phyloP scores from a whole-genome alignment of 176 grass and related monocot genomes.

The Cocos nucifera region DNA sequence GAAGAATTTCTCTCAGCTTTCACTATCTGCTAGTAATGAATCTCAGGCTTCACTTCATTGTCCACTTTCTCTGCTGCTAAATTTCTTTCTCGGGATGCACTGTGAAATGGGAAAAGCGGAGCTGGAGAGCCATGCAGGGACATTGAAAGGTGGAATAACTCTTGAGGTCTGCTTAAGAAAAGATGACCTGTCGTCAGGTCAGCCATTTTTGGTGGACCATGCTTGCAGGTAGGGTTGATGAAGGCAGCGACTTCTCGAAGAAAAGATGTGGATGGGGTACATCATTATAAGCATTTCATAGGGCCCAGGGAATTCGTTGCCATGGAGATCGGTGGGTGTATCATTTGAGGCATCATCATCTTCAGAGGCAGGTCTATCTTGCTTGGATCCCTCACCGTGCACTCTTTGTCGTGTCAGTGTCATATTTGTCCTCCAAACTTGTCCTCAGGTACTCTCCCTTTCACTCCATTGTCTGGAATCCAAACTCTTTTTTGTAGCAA shows the following conservation, averaged over 20 bases:
- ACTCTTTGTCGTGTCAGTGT: slow-evolving; percentile 8
- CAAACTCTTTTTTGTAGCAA: no score
- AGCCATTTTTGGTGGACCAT: slow-evolving; percentile 38
- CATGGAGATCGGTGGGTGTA: slow-evolving; percentile 7
- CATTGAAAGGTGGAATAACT: slow-evolving; percentile 15
- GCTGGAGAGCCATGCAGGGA: slow-evolving; percentile 12
- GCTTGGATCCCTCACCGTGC: slow-evolving; percentile 14
- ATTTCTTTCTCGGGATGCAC: slow-evolving; percentile 22
- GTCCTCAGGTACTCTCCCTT: no score
- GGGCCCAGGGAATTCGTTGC: slow-evolving; percentile 23
- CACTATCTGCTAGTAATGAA: no score
- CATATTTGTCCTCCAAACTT: background rate
- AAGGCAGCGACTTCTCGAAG: slow-evolving; percentile 24
- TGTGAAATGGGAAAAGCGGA: slow-evolving; percentile 21
- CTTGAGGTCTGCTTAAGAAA: slow-evolving; percentile 1
- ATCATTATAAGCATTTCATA: slow-evolving; percentile 42
- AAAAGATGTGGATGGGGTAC: background rate
- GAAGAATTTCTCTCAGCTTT: no score
- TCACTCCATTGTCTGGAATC: no score
- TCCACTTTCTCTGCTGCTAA: slow-evolving; percentile 8
- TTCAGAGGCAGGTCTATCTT: slow-evolving; percentile 16
- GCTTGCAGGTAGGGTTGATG: slow-evolving; percentile 27
- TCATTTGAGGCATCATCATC: slow-evolving; percentile 22
- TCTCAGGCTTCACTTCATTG: slow-evolving; percentile 2
- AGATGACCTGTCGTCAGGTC: slow-evolving; percentile 24